Conservation (phyloP, 352 stramenopile genomes). For the Peronospora farinosa region DNA sequence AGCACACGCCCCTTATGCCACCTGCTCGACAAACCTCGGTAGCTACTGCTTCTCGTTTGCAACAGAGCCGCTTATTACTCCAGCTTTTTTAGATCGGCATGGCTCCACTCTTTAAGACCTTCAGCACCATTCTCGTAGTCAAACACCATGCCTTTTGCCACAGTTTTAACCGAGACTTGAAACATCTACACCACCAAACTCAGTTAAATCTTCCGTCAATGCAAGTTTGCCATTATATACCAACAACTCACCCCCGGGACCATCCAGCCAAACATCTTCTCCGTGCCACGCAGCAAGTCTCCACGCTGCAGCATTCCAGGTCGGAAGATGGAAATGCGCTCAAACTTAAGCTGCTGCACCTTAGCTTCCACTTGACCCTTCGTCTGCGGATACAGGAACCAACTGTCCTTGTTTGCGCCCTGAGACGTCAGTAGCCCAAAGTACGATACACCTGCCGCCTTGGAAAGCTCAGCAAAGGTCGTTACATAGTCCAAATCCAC, state of each 20-base stretch:
- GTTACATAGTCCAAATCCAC: conserved; percentile 68
- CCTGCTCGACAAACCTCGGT: not conserved
- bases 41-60: not conserved
- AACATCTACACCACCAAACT: conserved; percentile 12
- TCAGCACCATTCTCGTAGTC: conserved; percentile 54
- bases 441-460: conserved; percentile 43
- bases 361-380: conserved; percentile 72
- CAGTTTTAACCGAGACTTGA: conserved; percentile 40
- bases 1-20: not conserved
- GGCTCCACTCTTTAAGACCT: conserved; percentile 42
- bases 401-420: conserved; percentile 59
- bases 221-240: not conserved
- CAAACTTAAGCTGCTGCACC: conserved; percentile 50
- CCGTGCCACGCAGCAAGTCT: conserved; percentile 42
- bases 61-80: conserved; percentile 14
- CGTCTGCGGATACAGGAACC: conserved; percentile 73
- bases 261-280: conserved; percentile 48
- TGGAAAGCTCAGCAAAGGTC: conserved; percentile 46
- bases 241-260: conserved; percentile 41
- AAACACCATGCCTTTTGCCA: conserved; percentile 62
- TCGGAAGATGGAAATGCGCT: conserved; percentile 50
- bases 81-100: conserved; percentile 52
- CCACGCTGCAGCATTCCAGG: conserved; percentile 55
- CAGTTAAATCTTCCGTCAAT: not conserved
- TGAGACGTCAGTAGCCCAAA: conserved; percentile 62